Conservation (phyloP, 306 rosid species). For the Quercus robur region DNA sequence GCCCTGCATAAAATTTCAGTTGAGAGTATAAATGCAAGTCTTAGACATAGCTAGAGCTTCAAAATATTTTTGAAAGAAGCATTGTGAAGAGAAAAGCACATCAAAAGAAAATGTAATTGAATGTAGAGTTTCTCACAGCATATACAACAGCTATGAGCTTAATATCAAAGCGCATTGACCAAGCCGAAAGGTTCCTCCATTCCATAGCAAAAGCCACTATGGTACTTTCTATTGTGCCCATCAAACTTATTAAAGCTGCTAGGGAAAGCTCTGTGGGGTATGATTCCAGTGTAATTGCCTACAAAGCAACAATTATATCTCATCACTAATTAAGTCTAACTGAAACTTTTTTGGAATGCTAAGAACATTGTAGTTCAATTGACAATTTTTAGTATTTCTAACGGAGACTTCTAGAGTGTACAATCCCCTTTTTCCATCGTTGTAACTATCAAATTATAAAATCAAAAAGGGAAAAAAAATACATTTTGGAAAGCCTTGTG, state of each 20-base stretch:
- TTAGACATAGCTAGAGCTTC: background rate
- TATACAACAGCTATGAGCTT: conserved; percentile 38
- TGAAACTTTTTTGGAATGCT: too few species aligned
- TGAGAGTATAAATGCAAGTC: background rate
- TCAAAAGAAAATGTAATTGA: background rate
- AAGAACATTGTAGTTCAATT: too few species aligned
- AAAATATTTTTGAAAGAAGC: background rate
- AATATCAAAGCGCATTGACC: conserved; percentile 39
- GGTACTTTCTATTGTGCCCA: conserved; percentile 32
- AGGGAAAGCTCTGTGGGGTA: conserved; percentile 55
- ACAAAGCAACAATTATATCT: background rate
- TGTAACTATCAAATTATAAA: too few species aligned
- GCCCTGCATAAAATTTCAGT: conserved; percentile 34
- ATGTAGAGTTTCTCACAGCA: conserved; percentile 26
- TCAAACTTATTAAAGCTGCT: conserved; percentile 42
- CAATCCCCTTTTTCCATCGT: too few species aligned
- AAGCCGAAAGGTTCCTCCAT: conserved; percentile 37
- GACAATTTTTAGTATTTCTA: too few species aligned
- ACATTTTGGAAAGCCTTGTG: too few species aligned
- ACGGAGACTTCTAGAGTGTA: too few species aligned
- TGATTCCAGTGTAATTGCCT: conserved; percentile 45
- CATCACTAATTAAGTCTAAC: too few species aligned
- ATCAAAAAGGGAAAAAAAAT: too few species aligned
- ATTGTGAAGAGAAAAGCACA: background rate
- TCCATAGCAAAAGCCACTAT: conserved; percentile 38